Evolutionary conservation across 306 rosid species (phyloP).

Genomic region (Pueraria montana): DNA sequence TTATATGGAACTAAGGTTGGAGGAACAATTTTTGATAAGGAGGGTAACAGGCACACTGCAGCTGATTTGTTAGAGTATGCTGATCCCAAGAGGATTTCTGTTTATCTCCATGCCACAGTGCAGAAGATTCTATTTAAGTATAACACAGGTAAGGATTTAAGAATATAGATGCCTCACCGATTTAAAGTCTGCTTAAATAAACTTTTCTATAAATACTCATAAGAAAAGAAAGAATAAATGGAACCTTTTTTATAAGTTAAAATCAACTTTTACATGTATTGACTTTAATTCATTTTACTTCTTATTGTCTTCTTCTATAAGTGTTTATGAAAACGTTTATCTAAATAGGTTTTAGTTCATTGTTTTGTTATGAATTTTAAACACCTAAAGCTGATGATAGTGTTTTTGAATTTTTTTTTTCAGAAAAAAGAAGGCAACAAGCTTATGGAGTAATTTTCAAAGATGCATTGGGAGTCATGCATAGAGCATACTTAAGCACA

Average conservation of each 20-base stretch:
- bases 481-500: conserved; percentile 57
- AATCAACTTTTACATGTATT: too few relatives aligned
- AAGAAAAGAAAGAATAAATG: background rate
- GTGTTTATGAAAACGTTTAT: too few relatives aligned
- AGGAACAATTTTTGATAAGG: conserved; percentile 68
- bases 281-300: too few relatives aligned
- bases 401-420: background rate
- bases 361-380: background rate
- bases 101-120: conserved; percentile 77
- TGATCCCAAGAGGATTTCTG: conserved; percentile 61
- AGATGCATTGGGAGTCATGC: conserved; percentile 63
- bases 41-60: conserved; percentile 74
- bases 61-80: conserved; percentile 81
- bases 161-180: background rate
- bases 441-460: conserved; percentile 77
- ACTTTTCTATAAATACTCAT: background rate
- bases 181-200: too few relatives aligned
- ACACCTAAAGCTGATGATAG: background rate
- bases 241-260: too few relatives aligned
- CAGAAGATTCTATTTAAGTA: conserved; percentile 62
- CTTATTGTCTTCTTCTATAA: too few relatives aligned
- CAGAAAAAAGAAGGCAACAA: conserved; percentile 61
- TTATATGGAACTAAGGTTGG: conserved; percentile 76
- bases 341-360: background rate
- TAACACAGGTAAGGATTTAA: conserved; percentile 51